A percentile compares a stretch with the other conserved stretches of the same genome.
Conservation (phyloP, 805 yeast species). For the Spathaspora arborariae region DNA sequence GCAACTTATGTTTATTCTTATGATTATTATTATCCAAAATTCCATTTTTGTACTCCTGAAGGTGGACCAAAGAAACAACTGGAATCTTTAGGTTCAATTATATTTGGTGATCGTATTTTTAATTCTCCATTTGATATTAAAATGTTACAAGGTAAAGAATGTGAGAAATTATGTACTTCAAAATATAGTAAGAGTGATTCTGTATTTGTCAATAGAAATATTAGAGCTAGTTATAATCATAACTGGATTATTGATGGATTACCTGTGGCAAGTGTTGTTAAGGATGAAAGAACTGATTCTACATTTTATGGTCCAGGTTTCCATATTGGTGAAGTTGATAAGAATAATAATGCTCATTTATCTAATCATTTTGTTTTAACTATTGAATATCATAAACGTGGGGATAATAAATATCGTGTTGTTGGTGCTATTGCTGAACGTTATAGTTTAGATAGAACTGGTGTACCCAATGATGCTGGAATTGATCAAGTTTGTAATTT, state of each 20-base stretch:
- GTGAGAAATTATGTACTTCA: constrained; percentile 63
- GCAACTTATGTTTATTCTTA: constrained; percentile 65
- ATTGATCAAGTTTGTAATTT: constrained; percentile 26
- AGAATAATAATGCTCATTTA: constrained; percentile 52
- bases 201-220: constrained; percentile 70
- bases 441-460: constrained; percentile 44
- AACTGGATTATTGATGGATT: constrained; percentile 95
- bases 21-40: constrained; percentile 78
- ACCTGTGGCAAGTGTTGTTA: constrained; percentile 73
- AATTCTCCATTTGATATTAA: constrained; percentile 82
- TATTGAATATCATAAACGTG: constrained; percentile 80
- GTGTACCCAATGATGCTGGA: constrained; percentile 17
- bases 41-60: constrained; percentile 79
- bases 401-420: constrained; percentile 67
- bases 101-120: constrained; percentile 94
- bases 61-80: constrained; percentile 68
- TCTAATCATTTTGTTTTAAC: constrained; percentile 77
- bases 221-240: constrained; percentile 78
- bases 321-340: constrained; percentile 69
- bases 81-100: constrained; percentile 87
- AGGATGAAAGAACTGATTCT: constrained; percentile 55
- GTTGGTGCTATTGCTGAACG: constrained; percentile 88
- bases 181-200: constrained; percentile 65
- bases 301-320: constrained; percentile 79
- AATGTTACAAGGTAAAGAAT: constrained; percentile 70